Evolutionary conservation across 805 yeast genomes (phyloP).

Genomic region (Suhomyces tanzawaensis): DNA sequence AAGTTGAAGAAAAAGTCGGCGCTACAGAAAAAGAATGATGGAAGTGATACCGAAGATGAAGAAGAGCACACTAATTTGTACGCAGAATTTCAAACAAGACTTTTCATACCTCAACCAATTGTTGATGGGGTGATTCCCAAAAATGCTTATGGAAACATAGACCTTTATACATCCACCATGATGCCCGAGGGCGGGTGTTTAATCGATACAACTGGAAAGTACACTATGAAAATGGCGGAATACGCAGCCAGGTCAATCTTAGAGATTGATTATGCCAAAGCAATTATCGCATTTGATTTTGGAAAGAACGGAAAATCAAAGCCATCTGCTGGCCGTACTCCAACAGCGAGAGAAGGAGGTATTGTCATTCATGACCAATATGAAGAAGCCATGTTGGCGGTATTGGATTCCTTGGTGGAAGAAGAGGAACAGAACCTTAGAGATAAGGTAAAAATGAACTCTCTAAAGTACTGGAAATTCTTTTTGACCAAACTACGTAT

Average conservation of each 20-base stretch:
- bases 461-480: conserved; percentile 54
- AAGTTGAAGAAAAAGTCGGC: conserved; percentile 40
- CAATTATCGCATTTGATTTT: conserved; percentile 85
- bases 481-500: conserved; percentile 51
- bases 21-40: conserved; percentile 11
- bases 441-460: conserved; percentile 44
- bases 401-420: conserved; percentile 47
- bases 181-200: conserved; percentile 76
- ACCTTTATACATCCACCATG: conserved; percentile 75
- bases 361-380: conserved; percentile 66
- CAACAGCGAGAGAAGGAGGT: conserved; percentile 71
- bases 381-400: conserved; percentile 56
- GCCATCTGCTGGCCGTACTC: conserved; percentile 24
- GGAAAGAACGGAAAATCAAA: conserved; percentile 29
- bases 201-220: conserved; percentile 27
- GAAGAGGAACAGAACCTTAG: conserved; percentile 48
- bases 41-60: conserved; percentile 40
- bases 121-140: conserved; percentile 67
- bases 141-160: conserved; percentile 82
- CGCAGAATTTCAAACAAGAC: conserved; percentile 73
- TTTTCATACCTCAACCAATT: conserved; percentile 64
- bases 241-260: conserved; percentile 65
- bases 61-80: conserved; percentile 61
- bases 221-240: conserved; percentile 49
- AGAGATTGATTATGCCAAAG: conserved; percentile 78